Base-by-base conservation (phyloP, 805 yeast species). In the Barnettozyma siamensis region DNA sequence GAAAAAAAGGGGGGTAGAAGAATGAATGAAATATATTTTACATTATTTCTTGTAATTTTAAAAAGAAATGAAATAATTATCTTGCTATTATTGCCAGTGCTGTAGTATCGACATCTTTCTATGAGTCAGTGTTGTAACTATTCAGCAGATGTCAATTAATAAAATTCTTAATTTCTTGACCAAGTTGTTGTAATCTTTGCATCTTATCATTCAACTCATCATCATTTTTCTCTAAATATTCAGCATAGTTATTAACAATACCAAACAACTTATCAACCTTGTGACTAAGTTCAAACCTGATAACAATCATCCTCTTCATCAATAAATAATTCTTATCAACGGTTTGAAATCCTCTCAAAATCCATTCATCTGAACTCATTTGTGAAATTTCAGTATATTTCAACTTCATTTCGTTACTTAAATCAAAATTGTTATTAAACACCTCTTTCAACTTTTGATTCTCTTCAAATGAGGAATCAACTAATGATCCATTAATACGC, bases 201-300 rank as follows among this genome's bases (percentile, higher is more conserved):
- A 65, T 49, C 47, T 68, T 67, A 15, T 51, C 57, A 45, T 66
- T 64, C 19, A 68, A 38, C 12, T 52, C 47, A 3, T 41, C 44
- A 30, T 64, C 70, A 38, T 60, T 62, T 7, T 48, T 41, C 31
- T 57, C 60, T 30, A 68, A 53, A 10, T 59, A 57, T 9, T 45
- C 47, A 2, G 68, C 68, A 35, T 67, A 53, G 3, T 55, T 57
- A 42, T 68, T 66, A 11, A 72, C 63, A 11, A 65, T 44, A 1
- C 58, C 50, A n/a, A 69, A 63, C 20, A 74, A 57, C 12, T 60
- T 56, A 13, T 59, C 55, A 29, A 72, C 67, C 40, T 64, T 65
- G 29, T 59, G 55, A 42, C 66, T 66, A 23, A 72, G 57, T 43
- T 64, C 65, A 23, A 66, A 53, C 47, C 78, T 62, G 12, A 66